phyloP scores from a whole-genome alignment of 495 filamentous ascomycete species.

The Staphylotrichum tortipilum region DNA sequence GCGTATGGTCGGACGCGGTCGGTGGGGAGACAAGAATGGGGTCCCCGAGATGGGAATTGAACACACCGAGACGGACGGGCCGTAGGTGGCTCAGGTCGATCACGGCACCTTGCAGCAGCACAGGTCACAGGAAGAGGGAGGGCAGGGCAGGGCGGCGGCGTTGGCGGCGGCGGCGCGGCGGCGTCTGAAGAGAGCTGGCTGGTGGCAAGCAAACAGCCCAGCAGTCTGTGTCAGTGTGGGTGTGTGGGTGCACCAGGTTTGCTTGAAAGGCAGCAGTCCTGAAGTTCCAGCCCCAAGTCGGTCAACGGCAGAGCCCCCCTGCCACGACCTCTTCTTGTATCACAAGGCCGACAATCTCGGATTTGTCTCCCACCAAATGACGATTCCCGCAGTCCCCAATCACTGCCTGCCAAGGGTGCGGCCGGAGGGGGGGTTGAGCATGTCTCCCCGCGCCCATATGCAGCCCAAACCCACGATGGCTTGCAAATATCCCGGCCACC shows the following conservation, averaged over 20 bases:
- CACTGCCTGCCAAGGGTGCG: not conserved
- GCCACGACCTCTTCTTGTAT: not conserved
- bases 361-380: slow-evolving; percentile 1
- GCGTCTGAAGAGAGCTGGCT: not conserved
- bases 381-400: slow-evolving; percentile 1
- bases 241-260: too few relatives aligned
- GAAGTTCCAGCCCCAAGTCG: slow-evolving; percentile 2
- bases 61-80: not conserved
- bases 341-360: not conserved
- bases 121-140: not conserved
- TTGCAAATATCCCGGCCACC: not conserved
- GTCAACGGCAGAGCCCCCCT: not conserved
- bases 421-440: not conserved
- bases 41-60: not conserved
- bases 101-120: not conserved
- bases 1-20: too few relatives aligned
- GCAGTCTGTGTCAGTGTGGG: too few relatives aligned
- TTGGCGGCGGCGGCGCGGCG: too few relatives aligned
- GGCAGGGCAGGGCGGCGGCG: too few relatives aligned
- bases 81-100: not conserved
- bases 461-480: not conserved
- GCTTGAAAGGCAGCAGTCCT: not conserved
- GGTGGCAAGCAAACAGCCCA: too few relatives aligned
- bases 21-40: not conserved
- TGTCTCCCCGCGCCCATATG: not conserved